These are phyloP conservation scores for Daldinia decipiens DNA, from an alignment of 495 filamentous ascomycete species.

Conservation along the genomic window DNA sequence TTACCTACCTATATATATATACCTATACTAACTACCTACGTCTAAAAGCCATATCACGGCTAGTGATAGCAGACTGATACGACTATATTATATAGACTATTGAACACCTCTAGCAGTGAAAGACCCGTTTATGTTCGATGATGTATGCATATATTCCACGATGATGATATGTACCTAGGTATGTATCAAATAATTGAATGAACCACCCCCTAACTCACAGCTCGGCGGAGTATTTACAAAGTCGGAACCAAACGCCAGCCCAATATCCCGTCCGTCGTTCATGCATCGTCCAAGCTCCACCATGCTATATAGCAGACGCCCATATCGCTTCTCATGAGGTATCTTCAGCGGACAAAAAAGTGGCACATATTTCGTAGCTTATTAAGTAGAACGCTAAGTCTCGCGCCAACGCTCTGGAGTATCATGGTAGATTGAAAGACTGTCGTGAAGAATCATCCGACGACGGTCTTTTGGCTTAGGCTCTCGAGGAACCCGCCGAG, in stretches of 20 bases:
- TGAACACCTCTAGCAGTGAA: not conserved
- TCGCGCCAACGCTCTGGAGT: conserved; percentile 7
- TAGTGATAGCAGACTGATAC: no score
- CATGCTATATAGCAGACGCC: conserved; percentile 15
- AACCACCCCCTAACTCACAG: conserved; percentile 9
- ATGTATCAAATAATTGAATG: conserved; percentile 18
- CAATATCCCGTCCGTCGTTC: conserved; percentile 22
- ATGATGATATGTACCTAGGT: not conserved
- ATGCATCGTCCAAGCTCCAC: conserved; percentile 33
- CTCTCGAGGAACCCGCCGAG: conserved; percentile 89
- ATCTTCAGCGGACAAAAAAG: conserved; percentile 5
- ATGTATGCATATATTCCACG: conserved; percentile 8
- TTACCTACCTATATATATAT: not conserved
- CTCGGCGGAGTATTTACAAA: conserved; percentile 30
- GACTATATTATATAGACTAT: not conserved
- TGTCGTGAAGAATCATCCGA: conserved; percentile 67
- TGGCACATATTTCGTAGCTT: conserved; percentile 12
- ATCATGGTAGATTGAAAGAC: not conserved
- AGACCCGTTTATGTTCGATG: not conserved
- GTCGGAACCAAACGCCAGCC: conserved; percentile 28
- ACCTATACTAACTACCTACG: no score
- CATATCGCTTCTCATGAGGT: conserved; percentile 24
- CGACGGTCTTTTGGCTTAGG: conserved; percentile 89
- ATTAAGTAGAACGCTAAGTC: conserved; percentile 6
- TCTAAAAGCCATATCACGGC: no score